A percentile compares a stretch with the other conserved stretches of the same genome.
These are phyloP conservation scores for Xanthoparmelia taractica DNA, from an alignment of 495 filamentous ascomycete genomes.

Conservation along the genomic window DNA sequence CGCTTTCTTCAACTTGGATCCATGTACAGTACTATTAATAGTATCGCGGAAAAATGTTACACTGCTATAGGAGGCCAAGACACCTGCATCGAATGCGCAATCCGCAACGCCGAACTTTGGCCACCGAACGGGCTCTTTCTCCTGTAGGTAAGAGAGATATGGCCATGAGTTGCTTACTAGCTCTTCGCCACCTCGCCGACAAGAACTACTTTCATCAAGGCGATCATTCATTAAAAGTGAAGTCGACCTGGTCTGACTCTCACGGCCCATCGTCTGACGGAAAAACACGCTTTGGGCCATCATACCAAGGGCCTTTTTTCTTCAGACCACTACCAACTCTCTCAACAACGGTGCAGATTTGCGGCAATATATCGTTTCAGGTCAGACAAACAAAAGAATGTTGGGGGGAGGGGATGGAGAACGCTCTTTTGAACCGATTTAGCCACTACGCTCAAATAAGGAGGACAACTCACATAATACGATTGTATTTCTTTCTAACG, in stretches of 20 bases:
- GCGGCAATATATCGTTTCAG: no score
- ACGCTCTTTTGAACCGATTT: no score
- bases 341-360: no score
- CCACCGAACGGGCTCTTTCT: background rate
- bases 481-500: no score
- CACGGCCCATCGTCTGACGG: no score
- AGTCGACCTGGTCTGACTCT: no score
- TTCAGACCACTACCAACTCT: background rate
- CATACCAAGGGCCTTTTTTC: background rate
- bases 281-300: background rate
- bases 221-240: no score
- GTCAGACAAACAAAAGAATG: no score
- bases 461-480: no score
- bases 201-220: background rate
- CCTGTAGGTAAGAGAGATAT: background rate
- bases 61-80: background rate
- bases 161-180: background rate
- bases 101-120: background rate
- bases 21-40: background rate
- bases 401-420: no score
- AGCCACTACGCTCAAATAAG: no score
- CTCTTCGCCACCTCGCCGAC: background rate
- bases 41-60: background rate
- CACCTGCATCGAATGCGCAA: conserved; percentile 10
- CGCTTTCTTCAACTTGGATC: conserved; percentile 15